Conservation (phyloP, 495 filamentous ascomycete species). For the Achaetomiella virescens region DNA sequence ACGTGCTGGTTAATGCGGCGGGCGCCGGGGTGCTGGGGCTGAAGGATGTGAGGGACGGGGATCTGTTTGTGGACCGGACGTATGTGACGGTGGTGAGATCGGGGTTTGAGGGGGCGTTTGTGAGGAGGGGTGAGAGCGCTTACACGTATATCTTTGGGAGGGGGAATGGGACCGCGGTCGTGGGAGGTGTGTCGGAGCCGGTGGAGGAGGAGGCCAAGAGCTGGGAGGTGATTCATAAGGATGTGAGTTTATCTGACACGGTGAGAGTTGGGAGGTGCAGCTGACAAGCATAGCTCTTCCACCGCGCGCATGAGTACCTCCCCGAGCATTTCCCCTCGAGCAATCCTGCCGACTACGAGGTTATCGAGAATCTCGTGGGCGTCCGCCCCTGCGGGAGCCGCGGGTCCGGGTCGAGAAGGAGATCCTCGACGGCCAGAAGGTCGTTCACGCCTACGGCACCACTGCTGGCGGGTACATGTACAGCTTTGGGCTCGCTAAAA, state of each 20-base stretch:
- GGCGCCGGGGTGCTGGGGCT: slow-evolving; percentile 5
- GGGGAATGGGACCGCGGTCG: slow-evolving; percentile 13
- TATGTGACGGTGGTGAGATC: slow-evolving; percentile 8
- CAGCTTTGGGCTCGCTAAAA: slow-evolving; percentile 12
- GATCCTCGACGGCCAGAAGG: slow-evolving; percentile 2
- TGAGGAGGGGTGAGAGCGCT: neutral
- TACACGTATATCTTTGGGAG: slow-evolving; percentile 19
- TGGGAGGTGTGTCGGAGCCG: slow-evolving; percentile 16
- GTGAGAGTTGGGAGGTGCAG: neutral
- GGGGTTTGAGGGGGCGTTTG: slow-evolving; percentile 5
- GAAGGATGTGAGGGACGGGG: slow-evolving; percentile 11
- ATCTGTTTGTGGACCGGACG: slow-evolving; percentile 13
- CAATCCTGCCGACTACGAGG: slow-evolving; percentile 1
- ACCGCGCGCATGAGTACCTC: slow-evolving; percentile 6
- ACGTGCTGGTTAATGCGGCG: slow-evolving; percentile 15
- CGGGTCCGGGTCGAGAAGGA: slow-evolving; percentile 12
- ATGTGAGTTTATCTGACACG: slow-evolving; percentile 2
- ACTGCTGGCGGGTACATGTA: slow-evolving; percentile 13
- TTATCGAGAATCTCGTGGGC: slow-evolving; percentile 9
- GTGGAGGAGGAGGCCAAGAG: neutral
- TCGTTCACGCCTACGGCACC: slow-evolving; percentile 13
- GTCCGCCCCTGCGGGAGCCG: slow-evolving; percentile 10
- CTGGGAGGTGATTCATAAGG: neutral
- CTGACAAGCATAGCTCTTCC: slow-evolving; percentile 13
- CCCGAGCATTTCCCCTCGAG: slow-evolving; percentile 11